Evolutionary conservation across 2,329 filamentous ascomycete species (phyloP), one percentile per base, ranked within the genome.

Genomic region (Elsinoe australis): DNA sequence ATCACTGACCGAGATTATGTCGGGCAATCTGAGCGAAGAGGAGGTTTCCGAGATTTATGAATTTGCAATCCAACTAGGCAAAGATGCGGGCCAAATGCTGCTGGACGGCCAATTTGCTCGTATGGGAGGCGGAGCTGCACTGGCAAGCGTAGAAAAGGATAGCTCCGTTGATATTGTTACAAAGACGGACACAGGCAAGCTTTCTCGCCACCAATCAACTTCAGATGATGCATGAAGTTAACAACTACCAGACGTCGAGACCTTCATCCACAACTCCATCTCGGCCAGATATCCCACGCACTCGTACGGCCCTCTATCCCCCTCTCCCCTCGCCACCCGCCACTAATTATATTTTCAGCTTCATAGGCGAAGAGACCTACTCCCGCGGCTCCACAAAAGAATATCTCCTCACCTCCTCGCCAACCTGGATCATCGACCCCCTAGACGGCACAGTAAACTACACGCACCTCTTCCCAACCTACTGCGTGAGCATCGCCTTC

Each of bases 391-490:
- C 75, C 19, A 80, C 82, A 0, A 78, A 80, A 57, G 71, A 79
- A 36, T 88, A 87, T 59, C 73, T 87, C 4, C 79, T 88, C 52
- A 69, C 67, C 36, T 61, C 74, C 33, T 66, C 67, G 0, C 83
- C 83, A 34, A 87, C 84, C 24, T 88, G 84, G 85, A 79, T 81
- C 58, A 74, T 88, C 32, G 85, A 89, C 63, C 84, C 85, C 7
- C 72, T 88, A 21, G 84, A 88, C 59, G 83, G 82, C 69, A 88
- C 85, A 2, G 83, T 88, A 51, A 88, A 88, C 69, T 88, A 84
- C 67, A 85, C 83, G 22, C 85, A 88, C 62, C 73, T 86, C 4
- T 87, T 86, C 59, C 83, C 83, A 51, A 86, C 87, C 80, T 87
- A 85, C 67, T 88, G 85, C 63, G 80, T 88, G 34, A 85, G 81